These are phyloP conservation scores for Pythium angustatum DNA, from an alignment of 352 stramenopile genomes.

Conservation along the genomic window DNA sequence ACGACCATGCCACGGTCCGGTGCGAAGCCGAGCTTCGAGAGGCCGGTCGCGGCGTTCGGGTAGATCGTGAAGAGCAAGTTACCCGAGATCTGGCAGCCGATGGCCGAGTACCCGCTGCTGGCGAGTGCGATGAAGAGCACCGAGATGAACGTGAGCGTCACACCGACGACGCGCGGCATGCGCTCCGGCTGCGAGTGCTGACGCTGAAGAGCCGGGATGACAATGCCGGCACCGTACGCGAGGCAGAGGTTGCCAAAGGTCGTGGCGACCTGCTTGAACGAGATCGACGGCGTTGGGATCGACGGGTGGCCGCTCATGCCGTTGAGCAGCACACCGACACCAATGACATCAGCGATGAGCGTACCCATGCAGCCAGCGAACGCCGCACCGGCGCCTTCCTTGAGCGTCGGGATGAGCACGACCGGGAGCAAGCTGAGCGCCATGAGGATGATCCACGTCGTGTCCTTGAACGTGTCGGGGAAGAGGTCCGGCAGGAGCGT, in stretches of 20 bases:
- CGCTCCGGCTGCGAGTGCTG: constrained; percentile 6
- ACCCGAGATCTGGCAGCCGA: constrained; percentile 17
- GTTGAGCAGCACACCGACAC: constrained; percentile 26
- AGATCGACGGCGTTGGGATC: constrained; percentile 23
- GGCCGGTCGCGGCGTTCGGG: constrained; percentile 30
- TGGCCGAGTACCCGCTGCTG: constrained; percentile 11
- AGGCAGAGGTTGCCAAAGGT: constrained; percentile 35
- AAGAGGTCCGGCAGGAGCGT: constrained; percentile 28
- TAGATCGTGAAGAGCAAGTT: constrained; percentile 38
- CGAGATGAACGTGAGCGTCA: constrained; percentile 16
- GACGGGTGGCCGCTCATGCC: constrained; percentile 27
- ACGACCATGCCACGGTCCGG: constrained; percentile 43
- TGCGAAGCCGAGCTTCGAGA: constrained; percentile 49
- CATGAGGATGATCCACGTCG: constrained; percentile 17
- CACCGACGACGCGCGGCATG: constrained; percentile 14
- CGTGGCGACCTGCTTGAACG: constrained; percentile 29
- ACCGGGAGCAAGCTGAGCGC: constrained; percentile 23
- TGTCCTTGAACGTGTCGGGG: constrained; percentile 24
- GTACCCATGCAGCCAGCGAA: constrained; percentile 32
- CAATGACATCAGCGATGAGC: constrained; percentile 34
- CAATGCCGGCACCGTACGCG: constrained; percentile 11
- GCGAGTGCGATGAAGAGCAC: constrained; percentile 6
- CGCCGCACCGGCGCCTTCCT: constrained; percentile 33
- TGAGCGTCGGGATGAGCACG: constrained; percentile 32
- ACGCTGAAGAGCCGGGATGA: constrained; percentile 13